phyloP scores from a whole-genome alignment of 768 basidiomycete genomes.

The Kwoniella dendrophila region DNA sequence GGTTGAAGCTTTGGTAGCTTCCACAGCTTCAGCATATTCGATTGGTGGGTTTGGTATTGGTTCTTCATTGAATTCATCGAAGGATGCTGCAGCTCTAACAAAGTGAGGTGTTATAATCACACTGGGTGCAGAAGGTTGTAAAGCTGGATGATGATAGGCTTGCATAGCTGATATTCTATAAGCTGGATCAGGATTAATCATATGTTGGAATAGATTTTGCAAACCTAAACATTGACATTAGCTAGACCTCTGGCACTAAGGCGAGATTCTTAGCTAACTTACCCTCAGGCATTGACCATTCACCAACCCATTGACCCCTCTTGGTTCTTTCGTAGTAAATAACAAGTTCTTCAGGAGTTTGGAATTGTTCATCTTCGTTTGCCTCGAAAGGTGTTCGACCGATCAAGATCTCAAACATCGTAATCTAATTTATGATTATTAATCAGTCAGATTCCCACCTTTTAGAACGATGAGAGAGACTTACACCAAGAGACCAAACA shows the following conservation, averaged over 20 bases:
- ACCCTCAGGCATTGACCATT: constrained; percentile 69
- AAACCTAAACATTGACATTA: constrained; percentile 32
- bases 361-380: constrained; percentile 72
- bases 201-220: constrained; percentile 40
- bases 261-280: constrained; percentile 26
- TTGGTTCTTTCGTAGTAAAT: constrained; percentile 80
- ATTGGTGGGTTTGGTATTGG: constrained; percentile 17
- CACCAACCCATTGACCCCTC: constrained; percentile 83
- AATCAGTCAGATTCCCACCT: constrained; percentile 43
- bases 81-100: constrained; percentile 47
- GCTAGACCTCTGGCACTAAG: background rate
- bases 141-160: constrained; percentile 49
- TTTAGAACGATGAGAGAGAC: constrained; percentile 5
- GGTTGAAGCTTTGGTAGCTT: constrained; percentile 4
- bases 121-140: constrained; percentile 33
- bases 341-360: constrained; percentile 76
- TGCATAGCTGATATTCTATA: constrained; percentile 47
- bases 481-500: constrained; percentile 58
- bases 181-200: constrained; percentile 46
- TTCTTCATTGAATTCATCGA: constrained; percentile 25
- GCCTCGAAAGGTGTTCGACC: constrained; percentile 83
- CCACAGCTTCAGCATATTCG: constrained; percentile 14
- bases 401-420: constrained; percentile 90
- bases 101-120: constrained; percentile 54
- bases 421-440: constrained; percentile 75